Conservation (phyloP, 1,284 basidiomycete genomes). For the Ceratobasidium sp. region DNA sequence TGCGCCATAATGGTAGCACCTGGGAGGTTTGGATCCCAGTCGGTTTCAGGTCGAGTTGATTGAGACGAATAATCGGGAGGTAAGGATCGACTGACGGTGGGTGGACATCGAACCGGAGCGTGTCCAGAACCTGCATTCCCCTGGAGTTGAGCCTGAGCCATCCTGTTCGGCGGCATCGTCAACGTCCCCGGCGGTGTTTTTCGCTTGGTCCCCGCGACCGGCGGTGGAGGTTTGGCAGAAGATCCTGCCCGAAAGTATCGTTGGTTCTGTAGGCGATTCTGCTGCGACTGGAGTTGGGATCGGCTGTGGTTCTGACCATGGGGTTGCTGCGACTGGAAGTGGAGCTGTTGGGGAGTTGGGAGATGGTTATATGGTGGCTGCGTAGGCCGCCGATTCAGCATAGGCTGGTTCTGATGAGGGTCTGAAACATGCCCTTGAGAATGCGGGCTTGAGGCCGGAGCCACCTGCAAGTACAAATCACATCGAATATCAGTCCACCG, state of each 20-base stretch:
- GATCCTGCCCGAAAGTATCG: conserved; percentile 9
- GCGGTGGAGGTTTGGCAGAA: conserved; percentile 33
- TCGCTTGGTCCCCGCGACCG: conserved; percentile 34
- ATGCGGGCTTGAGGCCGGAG: neutral
- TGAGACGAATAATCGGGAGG: conserved; percentile 43
- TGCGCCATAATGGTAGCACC: conserved; percentile 75
- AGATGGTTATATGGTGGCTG: too few species aligned
- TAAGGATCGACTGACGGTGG: conserved; percentile 37
- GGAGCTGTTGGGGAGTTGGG: neutral
- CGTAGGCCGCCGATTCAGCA: too few species aligned
- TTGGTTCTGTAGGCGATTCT: conserved; percentile 11
- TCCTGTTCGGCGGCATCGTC: conserved; percentile 19
- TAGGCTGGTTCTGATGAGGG: too few species aligned
- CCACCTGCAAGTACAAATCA: neutral
- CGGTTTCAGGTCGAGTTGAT: conserved; percentile 72
- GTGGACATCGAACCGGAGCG: conserved; percentile 62
- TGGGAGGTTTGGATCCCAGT: conserved; percentile 86
- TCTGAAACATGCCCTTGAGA: too few species aligned
- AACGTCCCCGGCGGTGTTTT: conserved; percentile 39
- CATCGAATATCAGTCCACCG: neutral
- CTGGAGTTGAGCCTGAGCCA: conserved; percentile 2
- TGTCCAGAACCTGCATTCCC: conserved; percentile 51
- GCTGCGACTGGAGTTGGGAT: conserved; percentile 19
- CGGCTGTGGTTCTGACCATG: conserved; percentile 22
- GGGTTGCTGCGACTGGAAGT: conserved; percentile 37